Conservation (phyloP, 257 asterid species). For the Solanum megistacrolobum region DNA sequence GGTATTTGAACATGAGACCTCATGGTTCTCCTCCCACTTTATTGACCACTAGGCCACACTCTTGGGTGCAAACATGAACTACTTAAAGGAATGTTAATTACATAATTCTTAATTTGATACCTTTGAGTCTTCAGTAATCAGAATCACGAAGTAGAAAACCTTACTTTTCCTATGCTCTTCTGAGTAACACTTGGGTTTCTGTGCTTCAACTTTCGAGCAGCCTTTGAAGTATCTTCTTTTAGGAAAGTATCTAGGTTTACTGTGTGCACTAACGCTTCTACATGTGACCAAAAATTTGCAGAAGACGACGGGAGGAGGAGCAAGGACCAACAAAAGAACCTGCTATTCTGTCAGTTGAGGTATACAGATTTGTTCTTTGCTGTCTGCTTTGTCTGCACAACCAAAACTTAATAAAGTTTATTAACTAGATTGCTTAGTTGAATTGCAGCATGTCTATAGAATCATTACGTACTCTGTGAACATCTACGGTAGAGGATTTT, state of each 20-base stretch:
- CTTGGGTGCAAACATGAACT: neutral
- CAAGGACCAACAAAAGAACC: conserved; percentile 53
- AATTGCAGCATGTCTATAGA: neutral
- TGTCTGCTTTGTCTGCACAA: neutral
- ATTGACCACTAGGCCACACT: neutral
- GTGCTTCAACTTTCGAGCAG: neutral
- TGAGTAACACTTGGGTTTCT: neutral
- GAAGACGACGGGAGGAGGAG: conserved; percentile 45
- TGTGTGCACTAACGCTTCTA: neutral
- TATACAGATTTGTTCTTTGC: conserved; percentile 6
- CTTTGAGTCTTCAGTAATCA: neutral
- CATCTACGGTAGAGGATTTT: neutral
- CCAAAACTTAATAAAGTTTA: neutral
- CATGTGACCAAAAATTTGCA: conserved; percentile 22
- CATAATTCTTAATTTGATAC: neutral
- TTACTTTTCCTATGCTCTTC: neutral
- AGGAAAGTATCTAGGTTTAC: neutral
- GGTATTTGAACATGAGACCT: neutral
- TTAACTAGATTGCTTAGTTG: neutral
- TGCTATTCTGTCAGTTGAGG: conserved; percentile 95
- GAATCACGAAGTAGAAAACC: neutral
- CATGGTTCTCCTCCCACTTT: neutral
- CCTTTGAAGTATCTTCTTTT: neutral
- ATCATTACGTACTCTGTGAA: neutral
- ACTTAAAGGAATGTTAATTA: neutral